Base-by-base conservation (phyloP, 2,329 filamentous ascomycete species). In the Aureobasidium melanogenum region DNA sequence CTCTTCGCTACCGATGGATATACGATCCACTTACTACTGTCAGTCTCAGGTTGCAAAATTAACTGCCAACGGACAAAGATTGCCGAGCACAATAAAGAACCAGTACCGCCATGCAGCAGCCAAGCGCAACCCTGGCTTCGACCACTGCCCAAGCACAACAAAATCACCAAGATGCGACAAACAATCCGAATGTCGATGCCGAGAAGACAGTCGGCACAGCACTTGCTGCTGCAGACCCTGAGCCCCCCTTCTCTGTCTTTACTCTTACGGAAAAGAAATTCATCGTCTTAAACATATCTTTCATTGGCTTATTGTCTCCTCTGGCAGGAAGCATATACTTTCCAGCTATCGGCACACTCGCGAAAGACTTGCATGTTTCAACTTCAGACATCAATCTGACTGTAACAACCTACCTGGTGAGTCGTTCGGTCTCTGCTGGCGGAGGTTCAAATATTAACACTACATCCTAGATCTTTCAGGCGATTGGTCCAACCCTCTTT, bases 321-420 rank as follows among this genome's bases (percentile, higher is more conserved):
- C 67, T 70, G 34, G 65, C 67, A 19, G 69, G 66, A 10, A 69
- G 81, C 47, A 82, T 83, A 22, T 84, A 83, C 72, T 78, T 82
- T 54, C 82, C 81, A 1, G 81, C 82, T 0, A 68, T 84, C 30
- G 76, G 77, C 17, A 71, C 75, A 7, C 72, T 84, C 10, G 77
- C 81, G 8, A 64, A 73, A 2, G 79, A 81, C 43, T 71, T 84
- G 9, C 30, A 75, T 24, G 77, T 84, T 19, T 70, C 71, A 7
- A 70, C 67, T 14, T 69, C 67, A 7, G 61, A 74, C 51, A 76
- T 82, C 65, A 81, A 81, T 67, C 68, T 82, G 56, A 79, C 79
- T 8, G 68, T 83, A 43, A 86, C 84, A 3, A 83, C 83, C 1
- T 86, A 83, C 68, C 83, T 85, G 82, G 69, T 71, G 44, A 34